Percentiles rank a stretch among this genome's conserved stretches.
Conservation (phyloP, 2,329 filamentous ascomycete species). For the Colletotrichum shisoi region DNA sequence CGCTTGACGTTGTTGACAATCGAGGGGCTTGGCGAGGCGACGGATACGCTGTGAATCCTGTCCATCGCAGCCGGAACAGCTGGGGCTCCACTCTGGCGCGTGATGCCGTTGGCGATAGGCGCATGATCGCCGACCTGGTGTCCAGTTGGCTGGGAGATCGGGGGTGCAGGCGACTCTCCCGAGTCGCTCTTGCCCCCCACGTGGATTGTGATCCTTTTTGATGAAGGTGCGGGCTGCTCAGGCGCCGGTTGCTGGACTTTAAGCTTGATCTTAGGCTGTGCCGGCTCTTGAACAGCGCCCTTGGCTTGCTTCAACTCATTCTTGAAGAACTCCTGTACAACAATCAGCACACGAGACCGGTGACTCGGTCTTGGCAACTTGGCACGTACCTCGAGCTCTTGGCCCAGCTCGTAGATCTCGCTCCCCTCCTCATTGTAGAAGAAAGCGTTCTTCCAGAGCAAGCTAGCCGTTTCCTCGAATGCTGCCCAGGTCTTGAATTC, state of each 20-base stretch:
- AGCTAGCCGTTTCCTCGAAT: slow-evolving; percentile 79
- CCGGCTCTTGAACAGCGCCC: slow-evolving; percentile 73
- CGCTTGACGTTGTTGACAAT: slow-evolving; percentile 46
- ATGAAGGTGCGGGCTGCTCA: slow-evolving; percentile 44
- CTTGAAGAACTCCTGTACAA: slow-evolving; percentile 70
- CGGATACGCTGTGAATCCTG: slow-evolving; percentile 51
- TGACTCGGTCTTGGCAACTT: background rate
- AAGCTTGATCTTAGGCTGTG: slow-evolving; percentile 80
- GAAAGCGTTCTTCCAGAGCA: slow-evolving; percentile 87
- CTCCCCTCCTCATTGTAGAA: slow-evolving; percentile 93
- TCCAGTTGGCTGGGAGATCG: slow-evolving; percentile 48
- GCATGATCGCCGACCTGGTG: slow-evolving; percentile 47
- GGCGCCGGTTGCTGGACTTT: slow-evolving; percentile 65
- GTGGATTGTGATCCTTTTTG: slow-evolving; percentile 75
- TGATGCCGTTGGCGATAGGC: slow-evolving; percentile 46
- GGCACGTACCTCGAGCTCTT: slow-evolving; percentile 74
- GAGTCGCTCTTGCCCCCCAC: slow-evolving; percentile 68
- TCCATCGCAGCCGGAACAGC: slow-evolving; percentile 34
- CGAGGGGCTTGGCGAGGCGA: slow-evolving; percentile 58
- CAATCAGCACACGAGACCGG: slow-evolving; percentile 17
- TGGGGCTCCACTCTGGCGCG: slow-evolving; percentile 32
- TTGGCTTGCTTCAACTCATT: slow-evolving; percentile 75
- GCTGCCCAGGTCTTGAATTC: slow-evolving; percentile 84
- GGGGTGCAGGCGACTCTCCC: slow-evolving; percentile 61
- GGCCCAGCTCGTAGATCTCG: slow-evolving; percentile 78